Conservation (phyloP, 2,329 filamentous ascomycete species). For the Xylariaceae sp. region DNA sequence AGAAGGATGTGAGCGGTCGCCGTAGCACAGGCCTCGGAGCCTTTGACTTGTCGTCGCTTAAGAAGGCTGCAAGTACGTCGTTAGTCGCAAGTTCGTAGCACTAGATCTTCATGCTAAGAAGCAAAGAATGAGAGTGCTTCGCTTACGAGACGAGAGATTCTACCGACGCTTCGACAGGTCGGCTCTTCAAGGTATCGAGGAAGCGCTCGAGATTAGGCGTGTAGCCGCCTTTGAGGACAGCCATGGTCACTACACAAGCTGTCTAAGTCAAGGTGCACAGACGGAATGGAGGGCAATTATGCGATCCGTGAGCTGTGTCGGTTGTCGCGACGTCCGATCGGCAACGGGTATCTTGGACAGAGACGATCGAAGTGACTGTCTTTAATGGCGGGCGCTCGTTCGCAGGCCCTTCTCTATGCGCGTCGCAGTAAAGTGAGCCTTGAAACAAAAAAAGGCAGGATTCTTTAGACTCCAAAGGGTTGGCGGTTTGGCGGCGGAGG, state of each 20-base stretch:
- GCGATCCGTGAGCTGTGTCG: not conserved
- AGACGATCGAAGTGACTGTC: not conserved
- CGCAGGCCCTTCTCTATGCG: too few species aligned
- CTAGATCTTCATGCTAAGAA: not conserved
- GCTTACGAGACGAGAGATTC: slow-evolving; percentile 77
- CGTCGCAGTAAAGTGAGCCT: not conserved
- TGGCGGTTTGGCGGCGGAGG: not conserved
- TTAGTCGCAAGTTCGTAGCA: slow-evolving; percentile 1
- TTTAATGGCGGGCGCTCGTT: not conserved
- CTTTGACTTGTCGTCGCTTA: slow-evolving; percentile 83
- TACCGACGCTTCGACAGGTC: slow-evolving; percentile 72
- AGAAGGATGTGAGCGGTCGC: slow-evolving; percentile 86
- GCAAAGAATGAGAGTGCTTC: not conserved
- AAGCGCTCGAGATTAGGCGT: slow-evolving; percentile 74
- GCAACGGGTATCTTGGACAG: not conserved
- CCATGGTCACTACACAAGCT: slow-evolving; percentile 42
- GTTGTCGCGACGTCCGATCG: slow-evolving; percentile 4
- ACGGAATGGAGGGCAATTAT: not conserved
- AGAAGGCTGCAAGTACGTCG: slow-evolving; percentile 58
- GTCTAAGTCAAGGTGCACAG: not conserved
- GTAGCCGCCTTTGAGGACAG: slow-evolving; percentile 48
- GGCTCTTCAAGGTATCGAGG: slow-evolving; percentile 70
- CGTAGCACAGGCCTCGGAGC: slow-evolving; percentile 81
- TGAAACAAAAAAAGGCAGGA: not conserved
- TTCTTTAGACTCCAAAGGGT: not conserved